Base-by-base conservation (phyloP, 2,329 filamentous ascomycete genomes). In the Aspergillus thermomutatus region DNA sequence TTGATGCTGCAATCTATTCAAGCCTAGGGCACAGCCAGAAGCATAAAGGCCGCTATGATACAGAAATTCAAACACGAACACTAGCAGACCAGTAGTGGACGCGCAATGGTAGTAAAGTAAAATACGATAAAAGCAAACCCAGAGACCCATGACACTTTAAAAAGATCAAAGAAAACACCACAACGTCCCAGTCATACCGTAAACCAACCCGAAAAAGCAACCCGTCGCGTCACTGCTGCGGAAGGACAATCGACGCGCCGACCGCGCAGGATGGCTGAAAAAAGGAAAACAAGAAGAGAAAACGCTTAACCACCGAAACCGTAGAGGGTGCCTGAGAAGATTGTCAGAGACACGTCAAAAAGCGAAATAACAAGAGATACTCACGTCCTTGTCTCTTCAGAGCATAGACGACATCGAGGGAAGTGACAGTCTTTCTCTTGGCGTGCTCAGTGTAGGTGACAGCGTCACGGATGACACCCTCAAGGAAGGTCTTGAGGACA, bases 371-470 rank as follows among this genome's bases (percentile, higher is more conserved):
- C 3, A 48, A 48, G 46, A 25, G 54, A 48, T 60, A 68, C 69
- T 65, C 69, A 77, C 82, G 82, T 73, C 83, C 83, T 80, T 85
- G 83, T 74, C 83, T 76, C 81, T 85, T 85, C 70, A 85, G 80
- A 60, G 83, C 83, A 73, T 85, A 85, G 76, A 85, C 83, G 64
- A 85, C 83, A 68, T 85, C 83, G 68, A 85, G 80, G 57, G 82
- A 85, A 52, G 76, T 78, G 69, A 78, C 76, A 55, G 76, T 77
- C 75, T 78, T 78, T 79, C 88, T 84, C 86, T 91, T 90, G 77
- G 87, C 87, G 84, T 91, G 88, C 82, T 91, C 88, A 67, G 88
- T 91, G 82, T 91, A 91, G 74, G 88, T 91, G 79, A 90, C 86
- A 61, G 87, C 87, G 70, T 90, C 87, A 77, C 87, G 85, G 74